These are phyloP conservation scores for Neckera pumila DNA, from an alignment of 225 moss, liverwort and hornwort species.

Conservation along the genomic window DNA sequence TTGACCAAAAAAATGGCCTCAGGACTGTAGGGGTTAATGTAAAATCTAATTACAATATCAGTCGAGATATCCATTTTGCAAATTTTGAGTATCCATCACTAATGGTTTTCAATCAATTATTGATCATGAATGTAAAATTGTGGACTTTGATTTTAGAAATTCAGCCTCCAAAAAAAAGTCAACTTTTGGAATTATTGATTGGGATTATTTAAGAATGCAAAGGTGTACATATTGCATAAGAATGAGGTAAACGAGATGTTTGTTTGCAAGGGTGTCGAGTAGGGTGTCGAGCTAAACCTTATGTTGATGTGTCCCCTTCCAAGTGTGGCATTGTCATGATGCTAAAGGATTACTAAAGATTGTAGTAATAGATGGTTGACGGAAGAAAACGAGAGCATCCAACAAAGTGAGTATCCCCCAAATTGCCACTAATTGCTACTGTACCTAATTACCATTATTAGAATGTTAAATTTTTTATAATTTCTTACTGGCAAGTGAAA, in stretches of 20 bases:
- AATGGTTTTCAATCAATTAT: not conserved
- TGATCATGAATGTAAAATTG: not conserved
- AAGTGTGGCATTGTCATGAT: not conserved
- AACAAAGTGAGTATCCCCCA: too few species aligned
- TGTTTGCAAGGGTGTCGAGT: not conserved
- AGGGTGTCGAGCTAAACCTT: not conserved
- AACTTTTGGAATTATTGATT: too few species aligned
- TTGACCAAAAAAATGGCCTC: too few species aligned
- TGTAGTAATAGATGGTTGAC: not conserved
- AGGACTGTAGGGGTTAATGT: too few species aligned
- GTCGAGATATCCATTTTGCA: not conserved
- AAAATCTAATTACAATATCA: not conserved
- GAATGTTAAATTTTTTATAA: too few species aligned
- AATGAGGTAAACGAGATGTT: not conserved
- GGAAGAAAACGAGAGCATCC: too few species aligned
- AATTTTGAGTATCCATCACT: not conserved
- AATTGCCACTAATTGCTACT: too few species aligned
- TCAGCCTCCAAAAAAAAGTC: too few species aligned
- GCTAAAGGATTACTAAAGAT: not conserved
- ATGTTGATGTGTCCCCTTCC: not conserved
- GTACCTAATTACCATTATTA: too few species aligned
- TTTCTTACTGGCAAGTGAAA: too few species aligned
- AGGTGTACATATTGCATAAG: too few species aligned
- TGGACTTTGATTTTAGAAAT: not conserved
- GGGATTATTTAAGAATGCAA: not conserved